Base-by-base conservation (phyloP, 345 rosid genomes). In the Zanthoxylum bungeanum region DNA sequence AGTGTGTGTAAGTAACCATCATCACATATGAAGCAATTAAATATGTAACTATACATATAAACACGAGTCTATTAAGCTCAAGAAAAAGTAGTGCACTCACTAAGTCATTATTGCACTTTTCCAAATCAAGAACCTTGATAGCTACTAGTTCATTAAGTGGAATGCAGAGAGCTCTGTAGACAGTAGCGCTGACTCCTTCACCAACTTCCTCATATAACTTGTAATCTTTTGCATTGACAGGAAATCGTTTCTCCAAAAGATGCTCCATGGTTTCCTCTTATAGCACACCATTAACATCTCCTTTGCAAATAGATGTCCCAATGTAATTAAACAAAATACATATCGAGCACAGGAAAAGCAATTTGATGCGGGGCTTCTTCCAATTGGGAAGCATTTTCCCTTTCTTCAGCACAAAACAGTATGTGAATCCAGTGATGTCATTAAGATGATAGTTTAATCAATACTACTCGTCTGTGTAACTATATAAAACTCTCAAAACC, bases 151-250 rank as follows among this genome's bases (percentile, higher is more conserved):
- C 91, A 83, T 92, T 89, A 60, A 95, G 85, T 3, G 98, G 98
- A 77, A 89, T 72, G 78, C 99, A 95, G 69, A 95, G 90, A 80
- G 99, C 98, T 78, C 96, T 88, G 68, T 78, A 73, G 70, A 95
- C 98, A 61, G 86, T 84, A 51, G 98, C 97, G 56, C 98, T 94
- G 70, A 92, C 98, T 74, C 98, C 98, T 79, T 94, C 98, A 50
- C 98, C 98, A 74, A 94, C 88, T 75, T 94, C 98, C 86, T 94
- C 98, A 66, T 80, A 86, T 73, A 89, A 81, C 76, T 78, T 90
- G 79, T 95, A 95, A 76, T 95, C 96, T 72, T 84, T 85, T 52
- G 96, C 91, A 77, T 44, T 60, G 65, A 88, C 82, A 70, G 99
- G 96, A 77, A 71, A 90, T 62, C 81, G 89, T 74, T 89, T 95